phyloP scores from a whole-genome alignment of 2,329 filamentous ascomycete genomes.

The Aspergillus ustus region DNA sequence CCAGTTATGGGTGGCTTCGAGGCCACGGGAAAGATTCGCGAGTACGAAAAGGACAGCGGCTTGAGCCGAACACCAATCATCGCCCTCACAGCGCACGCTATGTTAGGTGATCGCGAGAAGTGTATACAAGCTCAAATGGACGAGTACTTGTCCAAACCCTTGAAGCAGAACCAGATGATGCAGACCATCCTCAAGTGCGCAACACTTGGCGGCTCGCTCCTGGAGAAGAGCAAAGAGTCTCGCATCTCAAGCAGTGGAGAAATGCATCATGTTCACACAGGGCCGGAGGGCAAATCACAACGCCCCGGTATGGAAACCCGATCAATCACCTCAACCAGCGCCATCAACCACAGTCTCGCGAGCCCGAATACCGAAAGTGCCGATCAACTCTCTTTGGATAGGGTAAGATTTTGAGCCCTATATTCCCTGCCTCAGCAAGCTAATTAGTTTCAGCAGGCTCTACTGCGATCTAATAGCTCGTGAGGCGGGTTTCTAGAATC shows the following conservation, averaged over 20 bases:
- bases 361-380: conserved; percentile 67
- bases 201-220: conserved; percentile 69
- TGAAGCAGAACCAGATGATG: conserved; percentile 96
- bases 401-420: conserved; percentile 48
- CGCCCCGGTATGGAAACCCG: conserved; percentile 65
- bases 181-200: conserved; percentile 97
- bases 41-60: conserved; percentile 84
- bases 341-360: conserved; percentile 60
- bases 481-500: conserved; percentile 37
- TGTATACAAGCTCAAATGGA: conserved; percentile 99
- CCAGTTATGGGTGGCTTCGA: conserved; percentile 99
- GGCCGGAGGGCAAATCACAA: conserved; percentile 45
- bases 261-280: conserved; percentile 40
- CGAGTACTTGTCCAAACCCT: conserved; percentile 94
- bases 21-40: conserved; percentile 92
- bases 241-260: conserved; percentile 46
- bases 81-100: conserved; percentile 94
- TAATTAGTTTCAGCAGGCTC: conserved; percentile 32
- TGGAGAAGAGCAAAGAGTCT: conserved; percentile 50
- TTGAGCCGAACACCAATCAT: conserved; percentile 91
- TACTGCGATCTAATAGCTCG: conserved; percentile 56
- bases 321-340: conserved; percentile 71
- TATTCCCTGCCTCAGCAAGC: conserved; percentile 24
- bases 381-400: conserved; percentile 64
- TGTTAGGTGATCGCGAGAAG: conserved; percentile 97